Conservation (phyloP, 2,329 filamentous ascomycete genomes). For the Bretziella fagacearum region DNA sequence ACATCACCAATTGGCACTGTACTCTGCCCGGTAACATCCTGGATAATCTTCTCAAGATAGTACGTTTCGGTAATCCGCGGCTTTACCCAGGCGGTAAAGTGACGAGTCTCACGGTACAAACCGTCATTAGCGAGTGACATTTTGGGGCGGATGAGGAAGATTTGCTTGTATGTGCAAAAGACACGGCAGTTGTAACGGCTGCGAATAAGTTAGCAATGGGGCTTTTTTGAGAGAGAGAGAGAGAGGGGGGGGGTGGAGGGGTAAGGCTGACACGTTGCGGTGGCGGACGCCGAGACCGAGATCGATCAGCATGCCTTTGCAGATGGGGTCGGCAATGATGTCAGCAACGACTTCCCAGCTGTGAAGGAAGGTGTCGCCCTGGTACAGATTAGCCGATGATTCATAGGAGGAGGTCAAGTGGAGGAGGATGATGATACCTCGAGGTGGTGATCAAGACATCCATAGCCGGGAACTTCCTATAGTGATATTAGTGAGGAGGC, state of each 20-base stretch:
- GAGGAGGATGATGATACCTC: too few species aligned
- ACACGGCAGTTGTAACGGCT: constrained; percentile 25
- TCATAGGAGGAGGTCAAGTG: not conserved
- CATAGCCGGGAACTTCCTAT: constrained; percentile 23
- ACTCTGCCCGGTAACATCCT: constrained; percentile 20
- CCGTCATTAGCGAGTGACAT: constrained; percentile 23
- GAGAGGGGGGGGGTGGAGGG: not conserved
- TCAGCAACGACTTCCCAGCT: constrained; percentile 21
- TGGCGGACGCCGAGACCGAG: constrained; percentile 20
- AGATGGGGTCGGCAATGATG: constrained; percentile 21
- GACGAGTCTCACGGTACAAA: constrained; percentile 25
- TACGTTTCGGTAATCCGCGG: constrained; percentile 23
- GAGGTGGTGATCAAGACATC: constrained; percentile 22
- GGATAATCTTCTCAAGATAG: constrained; percentile 22
- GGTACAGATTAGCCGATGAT: not conserved
- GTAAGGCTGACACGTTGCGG: constrained; percentile 9
- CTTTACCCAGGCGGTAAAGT: constrained; percentile 27
- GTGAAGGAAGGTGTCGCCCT: constrained; percentile 21
- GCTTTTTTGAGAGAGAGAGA: not conserved
- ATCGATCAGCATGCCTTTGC: constrained; percentile 21
- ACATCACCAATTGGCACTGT: constrained; percentile 27
- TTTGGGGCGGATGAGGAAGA: constrained; percentile 17
- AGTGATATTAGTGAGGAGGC: constrained; percentile 1
- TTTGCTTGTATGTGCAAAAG: constrained; percentile 21
- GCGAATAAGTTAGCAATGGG: constrained; percentile 17